These are phyloP conservation scores for Scalesia atractyloides DNA, from an alignment of 129 eudicot genomes.

Conservation along the genomic window DNA sequence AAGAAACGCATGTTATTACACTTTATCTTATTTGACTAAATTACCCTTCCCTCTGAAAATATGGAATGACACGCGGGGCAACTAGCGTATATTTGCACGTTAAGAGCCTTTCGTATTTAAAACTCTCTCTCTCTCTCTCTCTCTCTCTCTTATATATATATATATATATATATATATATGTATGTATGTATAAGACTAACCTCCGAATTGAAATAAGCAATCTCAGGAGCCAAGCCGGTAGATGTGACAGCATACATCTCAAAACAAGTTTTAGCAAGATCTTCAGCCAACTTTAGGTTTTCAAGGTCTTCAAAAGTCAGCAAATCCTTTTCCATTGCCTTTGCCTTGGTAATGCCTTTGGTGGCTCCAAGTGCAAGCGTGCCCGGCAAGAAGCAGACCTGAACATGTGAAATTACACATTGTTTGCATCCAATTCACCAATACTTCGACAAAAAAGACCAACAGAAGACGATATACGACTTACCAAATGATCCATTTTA, in stretches of 20 bases:
- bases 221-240: conserved; percentile 98
- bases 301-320: conserved; percentile 81
- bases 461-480: conserved; percentile 25
- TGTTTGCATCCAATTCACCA: neutral
- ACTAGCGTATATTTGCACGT: no score
- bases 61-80: no score
- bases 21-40: no score
- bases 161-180: no score
- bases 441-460: neutral
- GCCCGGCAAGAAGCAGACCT: conserved; percentile 98
- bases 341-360: conserved; percentile 68
- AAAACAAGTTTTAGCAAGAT: conserved; percentile 79
- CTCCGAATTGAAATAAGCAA: conserved; percentile 78
- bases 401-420: conserved; percentile 11
- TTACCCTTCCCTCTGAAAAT: no score
- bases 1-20: no score
- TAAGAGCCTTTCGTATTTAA: no score
- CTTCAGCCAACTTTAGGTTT: conserved; percentile 94
- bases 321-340: conserved; percentile 66
- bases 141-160: no score
- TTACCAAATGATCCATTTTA: conserved; percentile 95
- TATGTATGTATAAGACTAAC: conserved; percentile 34
- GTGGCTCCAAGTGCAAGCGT: conserved; percentile 98
- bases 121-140: no score
- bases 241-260: conserved; percentile 91